Evolutionary conservation across 225 moss, liverwort and hornwort species (phyloP).

Genomic region (Pseudisothecium myosuroides): DNA sequence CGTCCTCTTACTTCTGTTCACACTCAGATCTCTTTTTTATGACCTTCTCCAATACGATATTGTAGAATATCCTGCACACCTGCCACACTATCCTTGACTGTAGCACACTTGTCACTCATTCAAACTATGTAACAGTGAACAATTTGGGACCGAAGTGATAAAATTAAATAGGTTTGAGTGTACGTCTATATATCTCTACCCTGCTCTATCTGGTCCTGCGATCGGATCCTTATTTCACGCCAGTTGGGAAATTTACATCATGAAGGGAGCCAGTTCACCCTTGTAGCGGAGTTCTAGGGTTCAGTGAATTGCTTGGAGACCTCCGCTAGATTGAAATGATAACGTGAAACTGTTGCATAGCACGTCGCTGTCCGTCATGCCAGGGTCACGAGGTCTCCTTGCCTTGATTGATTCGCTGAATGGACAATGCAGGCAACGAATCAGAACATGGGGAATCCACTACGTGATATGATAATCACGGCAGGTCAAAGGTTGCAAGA

Average conservation of each 20-base stretch:
- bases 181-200: not conserved
- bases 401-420: conserved; percentile 6
- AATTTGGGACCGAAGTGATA: not conserved
- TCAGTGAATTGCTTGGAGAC: not conserved
- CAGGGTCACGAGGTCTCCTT: not conserved
- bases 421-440: conserved; percentile 44
- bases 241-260: not conserved
- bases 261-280: not conserved
- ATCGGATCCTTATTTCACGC: not conserved
- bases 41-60: not conserved
- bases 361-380: not conserved
- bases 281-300: not conserved
- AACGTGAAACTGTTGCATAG: not conserved
- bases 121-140: not conserved
- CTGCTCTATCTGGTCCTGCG: not conserved
- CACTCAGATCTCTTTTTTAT: not conserved
- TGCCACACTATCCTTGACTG: not conserved
- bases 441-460: conserved; percentile 71
- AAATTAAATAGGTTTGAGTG: not conserved
- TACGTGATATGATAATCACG: conserved; percentile 80
- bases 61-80: not conserved
- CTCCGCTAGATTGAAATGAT: not conserved
- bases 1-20: not conserved
- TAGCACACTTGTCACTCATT: not conserved
- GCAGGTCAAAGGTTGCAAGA: conserved; percentile 86